A percentile compares a stretch with the other conserved stretches of the same genome.
phyloP scores from a whole-genome alignment of 2,329 filamentous ascomycete genomes.

The Endoconidiophora polonica region DNA sequence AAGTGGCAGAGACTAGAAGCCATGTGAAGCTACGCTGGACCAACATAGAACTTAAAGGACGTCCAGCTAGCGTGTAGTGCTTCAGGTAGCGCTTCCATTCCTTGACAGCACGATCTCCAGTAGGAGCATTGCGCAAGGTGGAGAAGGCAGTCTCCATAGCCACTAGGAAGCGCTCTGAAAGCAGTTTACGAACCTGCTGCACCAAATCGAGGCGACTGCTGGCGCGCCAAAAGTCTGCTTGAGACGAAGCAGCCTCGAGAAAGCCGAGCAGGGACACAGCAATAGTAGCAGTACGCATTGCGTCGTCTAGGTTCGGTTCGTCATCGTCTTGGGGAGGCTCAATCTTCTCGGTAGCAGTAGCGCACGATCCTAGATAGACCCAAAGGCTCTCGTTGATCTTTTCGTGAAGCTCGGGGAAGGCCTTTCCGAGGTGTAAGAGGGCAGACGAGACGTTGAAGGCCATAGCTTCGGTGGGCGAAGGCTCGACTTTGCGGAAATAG shows the following conservation, averaged over 20 bases:
- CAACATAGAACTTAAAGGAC: conserved; percentile 80
- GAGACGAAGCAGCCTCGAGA: conserved; percentile 61
- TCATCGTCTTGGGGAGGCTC: conserved; percentile 36
- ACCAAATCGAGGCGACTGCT: conserved; percentile 59
- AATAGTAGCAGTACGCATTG: conserved; percentile 55
- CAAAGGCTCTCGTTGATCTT: conserved; percentile 50
- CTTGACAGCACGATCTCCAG: conserved; percentile 46
- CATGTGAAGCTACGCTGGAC: conserved; percentile 78
- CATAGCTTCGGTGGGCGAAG: conserved; percentile 75
- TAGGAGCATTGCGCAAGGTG: conserved; percentile 65
- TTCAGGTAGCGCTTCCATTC: conserved; percentile 81
- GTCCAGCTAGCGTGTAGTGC: conserved; percentile 62
- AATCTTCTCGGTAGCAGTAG: conserved; percentile 39
- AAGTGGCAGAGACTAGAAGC: conserved; percentile 63
- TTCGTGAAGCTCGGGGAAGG: conserved; percentile 52
- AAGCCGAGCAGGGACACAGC: conserved; percentile 82
- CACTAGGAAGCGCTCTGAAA: conserved; percentile 74
- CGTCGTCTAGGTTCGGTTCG: conserved; percentile 46
- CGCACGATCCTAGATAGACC: conserved; percentile 56
- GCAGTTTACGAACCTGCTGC: conserved; percentile 49
- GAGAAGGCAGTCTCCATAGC: conserved; percentile 81
- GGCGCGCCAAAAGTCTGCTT: conserved; percentile 66
- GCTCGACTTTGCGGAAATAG: conserved; percentile 65
- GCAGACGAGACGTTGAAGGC: conserved; percentile 65
- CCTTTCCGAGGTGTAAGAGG: conserved; percentile 62